phyloP scores from a whole-genome alignment of 345 rosid genomes.

The Citrus trifoliata region DNA sequence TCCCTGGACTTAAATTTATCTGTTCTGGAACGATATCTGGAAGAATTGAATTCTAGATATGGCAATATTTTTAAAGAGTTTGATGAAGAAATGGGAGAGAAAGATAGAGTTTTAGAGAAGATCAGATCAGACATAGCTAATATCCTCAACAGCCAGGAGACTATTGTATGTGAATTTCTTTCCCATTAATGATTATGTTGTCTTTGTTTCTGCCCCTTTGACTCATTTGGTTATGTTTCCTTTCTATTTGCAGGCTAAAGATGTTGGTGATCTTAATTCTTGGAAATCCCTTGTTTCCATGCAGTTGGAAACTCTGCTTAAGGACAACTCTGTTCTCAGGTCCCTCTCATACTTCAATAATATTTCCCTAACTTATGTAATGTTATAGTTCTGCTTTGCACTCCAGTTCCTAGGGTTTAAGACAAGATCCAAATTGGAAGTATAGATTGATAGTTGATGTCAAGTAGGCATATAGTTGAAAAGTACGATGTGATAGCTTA shows the following conservation, averaged over 20 bases:
- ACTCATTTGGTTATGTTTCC: conserved; percentile 3
- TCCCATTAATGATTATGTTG: not conserved
- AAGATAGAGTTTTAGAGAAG: conserved; percentile 44
- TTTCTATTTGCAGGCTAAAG: conserved; percentile 49
- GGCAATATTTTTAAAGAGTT: conserved; percentile 69
- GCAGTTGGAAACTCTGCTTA: conserved; percentile 38
- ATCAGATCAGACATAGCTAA: conserved; percentile 49
- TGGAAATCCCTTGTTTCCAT: conserved; percentile 62
- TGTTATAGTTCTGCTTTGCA: not conserved
- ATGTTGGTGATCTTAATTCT: conserved; percentile 59
- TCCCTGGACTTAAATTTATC: conserved; percentile 80
- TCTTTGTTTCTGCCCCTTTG: not conserved
- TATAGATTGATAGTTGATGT: not conserved
- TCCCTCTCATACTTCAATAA: conserved; percentile 14
- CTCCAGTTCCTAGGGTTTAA: not conserved
- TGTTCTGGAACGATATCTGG: conserved; percentile 81
- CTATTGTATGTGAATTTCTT: conserved; percentile 38
- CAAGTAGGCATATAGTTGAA: not conserved
- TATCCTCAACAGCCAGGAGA: conserved; percentile 47
- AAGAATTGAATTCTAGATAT: conserved; percentile 73
- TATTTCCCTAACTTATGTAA: conserved; percentile 2
- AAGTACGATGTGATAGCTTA: not conserved
- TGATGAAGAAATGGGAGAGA: conserved; percentile 56
- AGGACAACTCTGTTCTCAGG: conserved; percentile 62
- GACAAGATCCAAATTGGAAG: not conserved